Conservation (phyloP, 805 yeast species). For the Metschnikowia continentalis region DNA sequence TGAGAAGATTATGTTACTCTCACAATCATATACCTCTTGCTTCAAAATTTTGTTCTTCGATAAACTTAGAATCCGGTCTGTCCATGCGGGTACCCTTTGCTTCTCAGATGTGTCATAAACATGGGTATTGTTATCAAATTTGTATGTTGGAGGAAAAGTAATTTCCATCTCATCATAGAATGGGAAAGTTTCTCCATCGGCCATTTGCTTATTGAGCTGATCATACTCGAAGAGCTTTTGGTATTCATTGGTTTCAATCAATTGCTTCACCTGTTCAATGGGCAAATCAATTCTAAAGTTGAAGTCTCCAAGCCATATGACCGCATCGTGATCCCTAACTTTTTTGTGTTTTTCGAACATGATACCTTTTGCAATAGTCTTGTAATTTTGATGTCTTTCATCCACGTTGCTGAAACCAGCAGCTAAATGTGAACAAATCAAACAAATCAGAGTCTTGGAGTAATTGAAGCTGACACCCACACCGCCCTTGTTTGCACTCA, state of each 20-base stretch:
- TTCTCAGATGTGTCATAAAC: constrained; percentile 87
- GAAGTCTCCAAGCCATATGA: constrained; percentile 92
- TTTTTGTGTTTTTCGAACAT: constrained; percentile 52
- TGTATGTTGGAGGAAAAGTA: constrained; percentile 85
- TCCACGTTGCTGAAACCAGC: constrained; percentile 82
- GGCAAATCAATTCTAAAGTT: constrained; percentile 76
- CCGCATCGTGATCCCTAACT: constrained; percentile 73
- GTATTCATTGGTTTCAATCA: constrained; percentile 46
- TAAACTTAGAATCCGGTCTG: constrained; percentile 75
- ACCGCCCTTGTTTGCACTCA: constrained; percentile 80
- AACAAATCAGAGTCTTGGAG: constrained; percentile 67
- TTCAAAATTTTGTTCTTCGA: constrained; percentile 53
- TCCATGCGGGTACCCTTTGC: constrained; percentile 95
- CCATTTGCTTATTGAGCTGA: constrained; percentile 75
- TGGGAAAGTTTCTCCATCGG: constrained; percentile 69
- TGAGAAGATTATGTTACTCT: constrained; percentile 57
- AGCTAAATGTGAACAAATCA: constrained; percentile 84
- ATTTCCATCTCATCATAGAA: constrained; percentile 79
- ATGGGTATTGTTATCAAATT: constrained; percentile 82
- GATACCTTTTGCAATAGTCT: constrained; percentile 67
- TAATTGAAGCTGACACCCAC: constrained; percentile 64
- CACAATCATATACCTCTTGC: constrained; percentile 59
- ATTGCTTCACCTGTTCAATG: constrained; percentile 61
- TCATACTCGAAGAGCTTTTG: constrained; percentile 61
- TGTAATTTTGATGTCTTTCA: constrained; percentile 84